Evolutionary conservation across 2,329 filamentous ascomycete species (phyloP), one percentile per base, ranked within the genome.

Genomic region (Pyricularia pennisetigena): DNA sequence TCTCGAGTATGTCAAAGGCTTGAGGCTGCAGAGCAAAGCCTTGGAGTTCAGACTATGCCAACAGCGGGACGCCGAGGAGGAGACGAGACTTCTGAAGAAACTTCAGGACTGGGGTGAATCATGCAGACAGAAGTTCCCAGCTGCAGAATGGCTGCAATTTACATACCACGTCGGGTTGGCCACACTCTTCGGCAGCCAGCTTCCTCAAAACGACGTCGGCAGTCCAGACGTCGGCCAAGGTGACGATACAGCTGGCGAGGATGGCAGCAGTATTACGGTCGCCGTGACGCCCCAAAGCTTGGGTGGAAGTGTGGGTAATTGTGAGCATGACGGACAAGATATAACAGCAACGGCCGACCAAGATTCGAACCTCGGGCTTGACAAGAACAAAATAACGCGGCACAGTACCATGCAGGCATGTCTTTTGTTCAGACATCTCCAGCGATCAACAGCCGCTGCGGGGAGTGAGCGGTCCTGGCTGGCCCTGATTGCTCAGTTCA

Each of bases 401-500:
- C 23, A 24, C 7, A 61, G 57, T 23, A 61, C 57, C n/a, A 61
- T 7, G 7, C 23, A 61, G 57, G 57, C 57, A 23, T 61, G 57
- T 16, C 57, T 61, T 26, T 23, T 61, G 23, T 61, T 61, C 57
- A 23, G 57, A 41, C 16, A 16, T 26, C 26, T 67, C 16, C 65
- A 30, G 9, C 14, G 49, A 12, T 49, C 30, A n/a, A 26, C 30
- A n/a, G 64, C 64, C 2, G 62, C 62, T 2, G 24, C 49, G 9
- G 49, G 26, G n/a, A 57, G 32, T 49, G 49, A 61, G 3, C 71
- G 73, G 66, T 70, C 72, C 5, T 75, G 75, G 75, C 69, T 75
- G 2, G 73, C 73, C 2, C 70, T 75, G 0, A 68, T 76, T 0
- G 70, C 72, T 4, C 75, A 76, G 69, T 79, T 78, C 68, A 75